A percentile compares a stretch with the other conserved stretches of the same genome.
phyloP scores from a whole-genome alignment of 345 rosid species.

The Citrus glauca region DNA sequence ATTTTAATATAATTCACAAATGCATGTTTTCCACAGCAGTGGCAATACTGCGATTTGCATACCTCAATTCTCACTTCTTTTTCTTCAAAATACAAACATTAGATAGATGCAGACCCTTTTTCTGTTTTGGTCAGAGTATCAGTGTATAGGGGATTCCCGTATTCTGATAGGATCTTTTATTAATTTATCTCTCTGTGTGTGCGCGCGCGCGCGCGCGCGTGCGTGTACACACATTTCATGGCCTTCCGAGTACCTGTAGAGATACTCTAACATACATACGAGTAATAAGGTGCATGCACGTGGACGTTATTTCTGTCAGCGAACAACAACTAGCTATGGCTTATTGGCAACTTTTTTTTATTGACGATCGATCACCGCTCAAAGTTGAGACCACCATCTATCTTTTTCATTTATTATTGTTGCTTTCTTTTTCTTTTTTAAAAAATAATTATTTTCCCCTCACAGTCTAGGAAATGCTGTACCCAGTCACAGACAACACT shows the following conservation, averaged over 20 bases:
- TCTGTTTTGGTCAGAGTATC: background rate
- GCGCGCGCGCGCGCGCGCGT: too few species aligned
- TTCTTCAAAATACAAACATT: background rate
- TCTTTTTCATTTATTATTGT: background rate
- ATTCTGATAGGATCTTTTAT: background rate
- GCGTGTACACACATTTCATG: too few species aligned
- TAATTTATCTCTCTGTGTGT: background rate
- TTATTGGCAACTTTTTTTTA: background rate
- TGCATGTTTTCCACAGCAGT: background rate
- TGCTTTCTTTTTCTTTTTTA: too few species aligned
- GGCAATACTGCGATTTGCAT: background rate
- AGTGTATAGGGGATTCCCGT: conserved; percentile 2
- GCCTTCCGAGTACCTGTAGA: conserved; percentile 15
- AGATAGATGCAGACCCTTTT: background rate
- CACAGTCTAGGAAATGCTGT: conserved; percentile 10
- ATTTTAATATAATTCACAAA: background rate
- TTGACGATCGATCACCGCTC: background rate
- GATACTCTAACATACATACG: background rate
- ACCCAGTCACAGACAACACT: background rate
- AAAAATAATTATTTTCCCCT: background rate
- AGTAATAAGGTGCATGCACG: conserved; percentile 7
- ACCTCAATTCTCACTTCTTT: background rate
- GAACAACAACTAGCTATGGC: background rate
- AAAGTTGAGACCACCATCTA: background rate
- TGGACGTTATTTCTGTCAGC: conserved; percentile 8